Evolutionary conservation across 495 filamentous ascomycete genomes (phyloP).

Genomic region (Achaetomiella virescens): DNA sequence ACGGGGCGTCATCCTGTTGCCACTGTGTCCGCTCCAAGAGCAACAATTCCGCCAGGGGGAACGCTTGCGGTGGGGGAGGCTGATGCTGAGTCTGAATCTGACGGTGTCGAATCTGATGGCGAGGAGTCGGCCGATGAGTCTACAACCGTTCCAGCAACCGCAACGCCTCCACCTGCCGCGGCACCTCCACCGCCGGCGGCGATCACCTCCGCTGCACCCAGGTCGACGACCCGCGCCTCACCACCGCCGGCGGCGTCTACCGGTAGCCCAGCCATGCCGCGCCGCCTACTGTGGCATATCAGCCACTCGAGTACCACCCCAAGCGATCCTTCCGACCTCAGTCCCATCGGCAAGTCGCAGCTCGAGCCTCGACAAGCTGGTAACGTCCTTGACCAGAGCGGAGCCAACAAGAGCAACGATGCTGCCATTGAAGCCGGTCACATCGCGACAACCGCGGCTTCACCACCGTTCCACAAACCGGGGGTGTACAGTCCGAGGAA

Average conservation of each 20-base stretch:
- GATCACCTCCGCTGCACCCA: background rate
- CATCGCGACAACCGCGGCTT: background rate
- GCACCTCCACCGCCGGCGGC: background rate
- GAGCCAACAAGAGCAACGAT: background rate
- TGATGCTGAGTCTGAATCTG: background rate
- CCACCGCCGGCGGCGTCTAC: background rate
- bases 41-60: background rate
- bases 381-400: background rate
- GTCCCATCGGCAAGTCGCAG: background rate
- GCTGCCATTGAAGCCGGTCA: background rate
- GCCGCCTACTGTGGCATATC: background rate
- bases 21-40: background rate
- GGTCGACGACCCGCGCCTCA: background rate
- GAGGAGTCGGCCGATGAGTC: background rate
- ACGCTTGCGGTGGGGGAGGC: background rate
- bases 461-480: background rate
- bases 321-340: background rate
- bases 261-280: background rate
- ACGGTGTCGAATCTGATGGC: conserved; percentile 2
- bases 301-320: too few relatives aligned
- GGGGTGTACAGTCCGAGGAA: background rate
- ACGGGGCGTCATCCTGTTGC: background rate
- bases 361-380: background rate
- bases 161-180: background rate
- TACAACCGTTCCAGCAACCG: background rate